These are phyloP conservation scores for Andrographis paniculata DNA, from an alignment of 305 asterid genomes.

Conservation along the genomic window DNA sequence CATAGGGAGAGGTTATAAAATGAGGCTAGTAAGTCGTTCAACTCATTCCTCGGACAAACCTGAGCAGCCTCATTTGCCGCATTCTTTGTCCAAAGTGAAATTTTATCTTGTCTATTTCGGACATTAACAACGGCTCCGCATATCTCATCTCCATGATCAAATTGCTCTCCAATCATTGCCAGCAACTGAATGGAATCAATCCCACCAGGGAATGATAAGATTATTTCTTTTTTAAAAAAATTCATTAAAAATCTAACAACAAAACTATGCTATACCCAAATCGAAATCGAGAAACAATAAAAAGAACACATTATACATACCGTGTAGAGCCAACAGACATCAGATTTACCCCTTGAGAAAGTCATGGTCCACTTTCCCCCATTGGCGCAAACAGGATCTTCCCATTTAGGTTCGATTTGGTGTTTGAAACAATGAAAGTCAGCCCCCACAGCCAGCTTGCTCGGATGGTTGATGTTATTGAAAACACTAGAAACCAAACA, in stretches of 20 bases:
- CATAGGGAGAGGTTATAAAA: not conserved
- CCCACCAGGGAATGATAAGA: not conserved
- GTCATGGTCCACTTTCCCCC: slow-evolving; percentile 89
- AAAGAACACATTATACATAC: slow-evolving; percentile 27
- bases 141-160: slow-evolving; percentile 89
- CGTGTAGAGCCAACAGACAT: slow-evolving; percentile 78
- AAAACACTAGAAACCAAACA: slow-evolving; percentile 46
- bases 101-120: slow-evolving; percentile 60
- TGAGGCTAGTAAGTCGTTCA: not conserved
- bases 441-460: slow-evolving; percentile 66
- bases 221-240: too few relatives aligned
- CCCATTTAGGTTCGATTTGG: slow-evolving; percentile 89
- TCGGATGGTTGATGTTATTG: slow-evolving; percentile 72
- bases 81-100: slow-evolving; percentile 88
- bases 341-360: slow-evolving; percentile 56
- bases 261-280: slow-evolving; percentile 5
- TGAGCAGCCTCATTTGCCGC: slow-evolving; percentile 90
- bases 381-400: slow-evolving; percentile 88
- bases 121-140: slow-evolving; percentile 95
- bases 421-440: slow-evolving; percentile 85
- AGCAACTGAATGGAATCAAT: slow-evolving; percentile 44
- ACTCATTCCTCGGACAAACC: slow-evolving; percentile 31
- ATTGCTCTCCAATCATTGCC: slow-evolving; percentile 97
- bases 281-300: not conserved
- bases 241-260: not conserved